phyloP scores from a whole-genome alignment of 2,329 filamentous ascomycete species.

The Ceratocystis destructans region DNA sequence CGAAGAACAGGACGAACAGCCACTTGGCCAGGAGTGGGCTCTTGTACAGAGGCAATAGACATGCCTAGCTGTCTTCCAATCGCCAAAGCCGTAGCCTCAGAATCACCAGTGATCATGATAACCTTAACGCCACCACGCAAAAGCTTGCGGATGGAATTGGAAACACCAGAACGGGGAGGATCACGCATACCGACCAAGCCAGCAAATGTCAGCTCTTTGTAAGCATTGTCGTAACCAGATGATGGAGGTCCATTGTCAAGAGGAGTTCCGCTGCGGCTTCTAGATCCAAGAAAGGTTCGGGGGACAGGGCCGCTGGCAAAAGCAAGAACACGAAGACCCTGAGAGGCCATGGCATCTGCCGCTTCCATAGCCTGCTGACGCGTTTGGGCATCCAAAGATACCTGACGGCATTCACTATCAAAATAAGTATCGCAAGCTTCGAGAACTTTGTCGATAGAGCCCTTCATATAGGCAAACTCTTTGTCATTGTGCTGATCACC shows the following conservation, averaged over 20 bases:
- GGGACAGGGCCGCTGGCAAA: constrained; percentile 73
- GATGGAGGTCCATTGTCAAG: constrained; percentile 29
- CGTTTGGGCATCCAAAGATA: constrained; percentile 65
- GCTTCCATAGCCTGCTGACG: constrained; percentile 63
- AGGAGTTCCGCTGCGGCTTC: constrained; percentile 33
- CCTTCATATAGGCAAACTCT: constrained; percentile 89
- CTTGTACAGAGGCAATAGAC: constrained; percentile 50
- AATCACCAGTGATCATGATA: constrained; percentile 98
- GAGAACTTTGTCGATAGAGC: constrained; percentile 76
- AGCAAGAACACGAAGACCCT: constrained; percentile 78
- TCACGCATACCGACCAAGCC: constrained; percentile 96
- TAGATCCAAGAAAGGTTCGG: constrained; percentile 28
- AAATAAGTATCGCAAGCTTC: constrained; percentile 83
- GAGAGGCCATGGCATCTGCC: constrained; percentile 73
- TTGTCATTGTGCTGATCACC: constrained; percentile 46
- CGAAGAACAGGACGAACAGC: constrained; percentile 60
- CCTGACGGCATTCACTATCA: constrained; percentile 70
- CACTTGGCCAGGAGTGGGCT: constrained; percentile 38
- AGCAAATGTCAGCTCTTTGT: constrained; percentile 73
- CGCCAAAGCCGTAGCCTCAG: constrained; percentile 83
- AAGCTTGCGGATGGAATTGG: constrained; percentile 72
- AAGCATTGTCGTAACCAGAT: constrained; percentile 53
- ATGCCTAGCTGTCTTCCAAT: constrained; percentile 95
- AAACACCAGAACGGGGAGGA: constrained; percentile 79
- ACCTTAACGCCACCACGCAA: constrained; percentile 93